phyloP scores from a whole-genome alignment of 768 basidiomycete species.

The Pleurotus sapidus region DNA sequence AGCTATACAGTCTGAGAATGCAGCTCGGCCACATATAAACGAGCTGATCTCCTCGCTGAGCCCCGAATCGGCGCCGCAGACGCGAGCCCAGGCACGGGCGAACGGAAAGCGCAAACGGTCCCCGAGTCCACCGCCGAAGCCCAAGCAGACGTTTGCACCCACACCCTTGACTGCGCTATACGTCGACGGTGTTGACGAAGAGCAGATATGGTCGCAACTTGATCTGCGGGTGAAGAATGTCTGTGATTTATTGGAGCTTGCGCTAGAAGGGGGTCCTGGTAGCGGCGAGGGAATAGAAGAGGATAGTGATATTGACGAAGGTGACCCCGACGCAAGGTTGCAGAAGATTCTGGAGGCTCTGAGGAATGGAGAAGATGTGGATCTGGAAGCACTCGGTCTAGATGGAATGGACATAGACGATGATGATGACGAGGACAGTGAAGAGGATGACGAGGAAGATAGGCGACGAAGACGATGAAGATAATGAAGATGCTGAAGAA shows the following conservation, averaged over 20 bases:
- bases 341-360: conserved; percentile 21
- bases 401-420: conserved; percentile 31
- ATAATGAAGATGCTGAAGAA: conserved; percentile 15
- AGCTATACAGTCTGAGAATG: conserved; percentile 69
- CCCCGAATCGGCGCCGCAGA: conserved; percentile 68
- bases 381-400: conserved; percentile 24
- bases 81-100: conserved; percentile 55
- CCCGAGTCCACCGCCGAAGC: conserved; percentile 27
- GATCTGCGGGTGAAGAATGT: conserved; percentile 76
- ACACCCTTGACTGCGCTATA: conserved; percentile 81
- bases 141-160: conserved; percentile 33
- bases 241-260: conserved; percentile 63
- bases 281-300: conserved; percentile 26
- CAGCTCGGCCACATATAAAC: conserved; percentile 62
- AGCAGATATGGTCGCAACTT: conserved; percentile 93
- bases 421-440: conserved; percentile 21
- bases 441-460: conserved; percentile 27
- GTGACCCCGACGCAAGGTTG: conserved; percentile 17
- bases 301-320: conserved; percentile 25
- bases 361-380: conserved; percentile 25
- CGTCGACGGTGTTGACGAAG: conserved; percentile 74
- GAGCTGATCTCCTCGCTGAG: conserved; percentile 66
- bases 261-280: conserved; percentile 51
- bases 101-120: conserved; percentile 44
- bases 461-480: conserved; percentile 22